Conservation (phyloP, 306 rosid species). For the Glycyrrhiza uralensis region DNA sequence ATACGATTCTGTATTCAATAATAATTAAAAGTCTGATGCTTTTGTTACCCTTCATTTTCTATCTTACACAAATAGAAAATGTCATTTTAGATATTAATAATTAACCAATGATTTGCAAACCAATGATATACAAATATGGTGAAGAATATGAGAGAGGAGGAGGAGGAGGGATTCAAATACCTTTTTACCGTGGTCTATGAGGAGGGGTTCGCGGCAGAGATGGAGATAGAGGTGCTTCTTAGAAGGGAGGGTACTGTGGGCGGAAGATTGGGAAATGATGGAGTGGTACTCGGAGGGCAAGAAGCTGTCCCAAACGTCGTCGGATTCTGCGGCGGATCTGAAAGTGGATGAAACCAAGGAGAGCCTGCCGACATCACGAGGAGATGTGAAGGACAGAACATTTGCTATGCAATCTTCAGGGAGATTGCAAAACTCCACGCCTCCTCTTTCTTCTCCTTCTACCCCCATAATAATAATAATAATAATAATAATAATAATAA, state of each 20-base stretch:
- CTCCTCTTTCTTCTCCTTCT: no score
- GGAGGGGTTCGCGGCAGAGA: conserved; percentile 50
- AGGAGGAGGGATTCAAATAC: conserved; percentile 28
- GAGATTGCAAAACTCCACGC: conserved; percentile 29
- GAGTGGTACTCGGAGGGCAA: conserved; percentile 45
- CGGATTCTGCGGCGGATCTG: conserved; percentile 74
- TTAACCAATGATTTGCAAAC: no score
- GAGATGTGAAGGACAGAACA: conserved; percentile 61
- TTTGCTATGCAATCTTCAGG: conserved; percentile 75
- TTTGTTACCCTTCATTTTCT: no score
- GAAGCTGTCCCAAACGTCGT: conserved; percentile 71
- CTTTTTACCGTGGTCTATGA: conserved; percentile 58
- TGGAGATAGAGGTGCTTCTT: conserved; percentile 56
- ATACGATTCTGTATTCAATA: no score
- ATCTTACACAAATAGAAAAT: no score
- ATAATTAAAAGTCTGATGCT: no score
- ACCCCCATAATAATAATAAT: background rate
- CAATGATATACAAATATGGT: no score
- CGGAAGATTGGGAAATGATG: conserved; percentile 21
- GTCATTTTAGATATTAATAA: no score
- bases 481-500: no score
- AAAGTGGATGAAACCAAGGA: conserved; percentile 51
- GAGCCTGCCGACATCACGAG: conserved; percentile 55
- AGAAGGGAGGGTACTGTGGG: background rate
- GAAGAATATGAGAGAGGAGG: no score